These are phyloP conservation scores for Penicillium angulare DNA, from an alignment of 495 filamentous ascomycete species.

Conservation along the genomic window DNA sequence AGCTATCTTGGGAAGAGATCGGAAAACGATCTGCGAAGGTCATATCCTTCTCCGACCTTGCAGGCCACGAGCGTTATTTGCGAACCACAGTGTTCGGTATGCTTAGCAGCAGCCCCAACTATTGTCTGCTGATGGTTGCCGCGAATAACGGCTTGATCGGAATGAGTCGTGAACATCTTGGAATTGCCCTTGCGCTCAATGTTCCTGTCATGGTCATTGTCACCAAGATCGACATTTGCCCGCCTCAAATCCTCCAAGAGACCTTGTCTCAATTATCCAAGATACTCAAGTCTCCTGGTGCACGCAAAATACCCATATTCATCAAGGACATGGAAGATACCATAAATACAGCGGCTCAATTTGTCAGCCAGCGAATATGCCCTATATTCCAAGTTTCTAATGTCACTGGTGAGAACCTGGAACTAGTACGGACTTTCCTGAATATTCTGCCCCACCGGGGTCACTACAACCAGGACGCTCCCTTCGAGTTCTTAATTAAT, in stretches of 20 bases:
- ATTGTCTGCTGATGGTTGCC: constrained; percentile 97
- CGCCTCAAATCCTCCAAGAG: constrained; percentile 90
- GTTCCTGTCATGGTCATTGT: constrained; percentile 98
- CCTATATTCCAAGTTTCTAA: constrained; percentile 98
- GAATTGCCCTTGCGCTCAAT: constrained; percentile 91
- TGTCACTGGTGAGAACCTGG: constrained; percentile 85
- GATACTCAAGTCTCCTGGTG: constrained; percentile 91
- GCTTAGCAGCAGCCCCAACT: constrained; percentile 92
- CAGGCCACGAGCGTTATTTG: constrained; percentile 92
- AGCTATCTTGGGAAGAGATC: constrained; percentile 96
- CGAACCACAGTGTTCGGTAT: constrained; percentile 96
- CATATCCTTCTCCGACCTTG: constrained; percentile 93
- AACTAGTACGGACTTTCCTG: constrained; percentile 81
- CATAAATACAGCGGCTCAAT: constrained; percentile 93
- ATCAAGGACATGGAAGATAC: constrained; percentile 89
- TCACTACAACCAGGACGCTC: constrained; percentile 80
- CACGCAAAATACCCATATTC: constrained; percentile 96
- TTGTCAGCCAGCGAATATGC: constrained; percentile 92
- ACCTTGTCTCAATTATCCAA: constrained; percentile 89
- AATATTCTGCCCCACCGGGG: constrained; percentile 96
- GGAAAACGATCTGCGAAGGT: constrained; percentile 93
- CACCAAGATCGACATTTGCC: constrained; percentile 98
- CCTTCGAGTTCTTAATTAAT: constrained; percentile 95
- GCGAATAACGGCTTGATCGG: constrained; percentile 97
- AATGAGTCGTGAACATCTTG: constrained; percentile 97